These are phyloP conservation scores for Naganishia onofrii DNA, from an alignment of 768 basidiomycete genomes.

Conservation along the genomic window DNA sequence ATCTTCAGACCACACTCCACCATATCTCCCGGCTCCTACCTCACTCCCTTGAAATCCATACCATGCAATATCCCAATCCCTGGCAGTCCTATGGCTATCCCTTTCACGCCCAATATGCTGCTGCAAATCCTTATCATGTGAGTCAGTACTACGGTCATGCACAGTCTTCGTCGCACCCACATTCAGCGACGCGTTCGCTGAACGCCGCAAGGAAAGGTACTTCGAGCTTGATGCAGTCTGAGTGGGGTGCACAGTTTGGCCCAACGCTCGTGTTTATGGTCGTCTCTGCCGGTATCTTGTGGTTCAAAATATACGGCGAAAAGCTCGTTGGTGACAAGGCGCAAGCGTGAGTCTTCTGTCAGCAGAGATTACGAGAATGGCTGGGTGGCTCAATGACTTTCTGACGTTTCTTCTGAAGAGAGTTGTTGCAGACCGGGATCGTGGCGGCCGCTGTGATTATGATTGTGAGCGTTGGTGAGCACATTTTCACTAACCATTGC, in stretches of 20 bases:
- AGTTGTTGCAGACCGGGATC: slow-evolving; percentile 9
- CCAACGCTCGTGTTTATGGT: slow-evolving; percentile 7
- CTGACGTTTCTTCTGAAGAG: no score
- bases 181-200: background rate
- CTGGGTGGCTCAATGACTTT: no score
- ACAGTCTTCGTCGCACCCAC: background rate
- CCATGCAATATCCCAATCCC: slow-evolving; percentile 18
- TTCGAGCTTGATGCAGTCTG: background rate
- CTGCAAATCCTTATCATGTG: background rate
- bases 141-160: background rate
- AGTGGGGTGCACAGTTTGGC: slow-evolving; percentile 16
- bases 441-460: background rate
- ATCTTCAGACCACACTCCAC: background rate
- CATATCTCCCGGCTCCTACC: background rate
- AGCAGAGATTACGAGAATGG: no score
- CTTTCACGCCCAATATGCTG: slow-evolving; percentile 1
- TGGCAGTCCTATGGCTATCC: background rate
- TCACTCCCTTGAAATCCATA: background rate
- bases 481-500: background rate
- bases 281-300: background rate
- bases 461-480: slow-evolving; percentile 9
- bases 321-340: slow-evolving; percentile 2
- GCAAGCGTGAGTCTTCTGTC: background rate
- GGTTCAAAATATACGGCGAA: slow-evolving; percentile 14
- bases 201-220: background rate